Evolutionary conservation across 257 asterid species (phyloP), one percentile per base, ranked within the genome.

Genomic region (Salvia miltiorrhiza): DNA sequence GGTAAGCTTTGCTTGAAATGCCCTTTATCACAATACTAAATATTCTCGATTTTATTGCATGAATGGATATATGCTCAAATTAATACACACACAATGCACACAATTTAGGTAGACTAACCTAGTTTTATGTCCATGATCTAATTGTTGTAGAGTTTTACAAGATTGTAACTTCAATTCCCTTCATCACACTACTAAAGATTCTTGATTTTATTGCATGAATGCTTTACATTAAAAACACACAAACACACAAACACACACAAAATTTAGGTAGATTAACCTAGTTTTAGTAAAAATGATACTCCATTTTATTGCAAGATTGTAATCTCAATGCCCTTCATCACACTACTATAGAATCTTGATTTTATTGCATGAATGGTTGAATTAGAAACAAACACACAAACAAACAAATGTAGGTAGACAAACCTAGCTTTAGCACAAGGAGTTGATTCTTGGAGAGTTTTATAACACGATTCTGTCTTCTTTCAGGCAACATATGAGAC

Each of bases 401-500:
- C 23, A 47, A 9, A 9, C 14, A 40, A 2, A 40, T 30, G 3
- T 41, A 41, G 16, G 47, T 41, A 41, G 47, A 41, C 47, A 9
- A 41, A 10, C 47, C 21, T 47, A 47, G 23, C 9, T 19, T 8
- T 30, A 56, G 43, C 23, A 56, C 12, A 40, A 20, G 2, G n/a
- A 35, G 16, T 0, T 58, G 50, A 39, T 9, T 60, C 3, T 39
- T 7, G 50, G 19, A 20, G 11, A 19, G 7, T 39, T 14, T 39
- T 40, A 10, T 2, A 1, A 4, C 30, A 35, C 59, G 69, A 48
- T 17, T 20, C 12, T 60, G 1, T 19, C 0, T 41, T 39, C 24
- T 52, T 11, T 33, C 70, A 81, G 86, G 82, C 80, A 66, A 53
- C 86, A 0, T 4, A 35, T 4, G 86, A 82, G 82, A 82, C 84